Conservation (phyloP, 2,329 filamentous ascomycete species). For the Pezizomycotina sp. region DNA sequence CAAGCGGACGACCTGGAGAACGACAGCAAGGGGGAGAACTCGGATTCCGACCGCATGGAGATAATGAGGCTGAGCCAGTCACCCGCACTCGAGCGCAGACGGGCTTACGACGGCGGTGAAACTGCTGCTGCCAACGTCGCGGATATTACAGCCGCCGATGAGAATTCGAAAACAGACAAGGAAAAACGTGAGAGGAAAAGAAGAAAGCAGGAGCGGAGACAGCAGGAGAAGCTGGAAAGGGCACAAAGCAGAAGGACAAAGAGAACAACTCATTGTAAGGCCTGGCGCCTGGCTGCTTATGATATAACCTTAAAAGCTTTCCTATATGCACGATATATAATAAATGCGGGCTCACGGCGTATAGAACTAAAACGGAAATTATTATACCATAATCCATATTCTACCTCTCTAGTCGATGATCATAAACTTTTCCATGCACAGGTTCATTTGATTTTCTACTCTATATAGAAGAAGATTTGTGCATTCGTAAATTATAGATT, state of each 20-base stretch:
- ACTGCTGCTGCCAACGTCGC: background rate
- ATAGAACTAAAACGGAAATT: background rate
- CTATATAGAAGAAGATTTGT: too few species aligned
- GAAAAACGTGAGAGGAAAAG: slow-evolving; percentile 12
- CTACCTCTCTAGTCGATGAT: background rate
- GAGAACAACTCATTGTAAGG: too few species aligned
- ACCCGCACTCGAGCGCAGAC: background rate
- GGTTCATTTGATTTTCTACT: background rate
- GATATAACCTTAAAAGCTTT: slow-evolving; percentile 1
- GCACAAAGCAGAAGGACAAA: too few species aligned
- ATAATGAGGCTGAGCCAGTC: slow-evolving; percentile 2
- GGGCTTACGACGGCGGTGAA: background rate
- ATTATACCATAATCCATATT: background rate
- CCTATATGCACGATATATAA: background rate
- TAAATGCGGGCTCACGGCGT: background rate
- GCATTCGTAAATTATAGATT: background rate
- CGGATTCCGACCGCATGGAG: background rate
- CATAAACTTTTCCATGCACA: background rate
- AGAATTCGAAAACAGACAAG: slow-evolving; percentile 13
- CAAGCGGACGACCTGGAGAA: slow-evolving; percentile 6
- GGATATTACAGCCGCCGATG: background rate
- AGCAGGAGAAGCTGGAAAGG: slow-evolving; percentile 7
- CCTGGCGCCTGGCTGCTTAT: too few species aligned
- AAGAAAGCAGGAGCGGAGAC: slow-evolving; percentile 11
- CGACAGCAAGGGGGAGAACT: slow-evolving; percentile 1